phyloP scores from a whole-genome alignment of 768 basidiomycete species.

The Boletus subparvulus region DNA sequence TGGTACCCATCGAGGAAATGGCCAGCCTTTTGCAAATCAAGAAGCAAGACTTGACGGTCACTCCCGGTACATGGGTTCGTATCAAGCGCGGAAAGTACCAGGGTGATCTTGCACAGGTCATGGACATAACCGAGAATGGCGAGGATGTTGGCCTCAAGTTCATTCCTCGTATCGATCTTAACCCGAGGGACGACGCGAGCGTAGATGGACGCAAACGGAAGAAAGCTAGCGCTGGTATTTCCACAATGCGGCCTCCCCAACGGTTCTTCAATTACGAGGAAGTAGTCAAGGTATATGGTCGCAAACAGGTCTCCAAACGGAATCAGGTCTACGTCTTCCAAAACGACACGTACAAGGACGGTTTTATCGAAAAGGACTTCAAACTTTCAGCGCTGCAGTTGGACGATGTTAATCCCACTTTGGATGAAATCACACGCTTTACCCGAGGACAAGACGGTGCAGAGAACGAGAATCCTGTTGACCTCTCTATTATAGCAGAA shows the following conservation, averaged over 20 bases:
- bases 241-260: conserved; percentile 82
- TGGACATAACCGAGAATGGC: conserved; percentile 90
- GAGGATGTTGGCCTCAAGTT: conserved; percentile 93
- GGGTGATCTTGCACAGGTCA: conserved; percentile 92
- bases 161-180: conserved; percentile 96
- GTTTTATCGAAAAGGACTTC: conserved; percentile 96
- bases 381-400: conserved; percentile 71
- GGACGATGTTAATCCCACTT: conserved; percentile 91
- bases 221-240: conserved; percentile 49
- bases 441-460: conserved; percentile 70
- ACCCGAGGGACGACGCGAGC: conserved; percentile 76
- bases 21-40: conserved; percentile 93
- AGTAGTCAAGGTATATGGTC: conserved; percentile 80
- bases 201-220: conserved; percentile 77
- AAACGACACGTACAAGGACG: conserved; percentile 91
- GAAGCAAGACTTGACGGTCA: conserved; percentile 85
- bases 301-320: conserved; percentile 71
- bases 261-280: conserved; percentile 94
- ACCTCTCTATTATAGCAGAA: conserved; percentile 89
- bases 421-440: conserved; percentile 96
- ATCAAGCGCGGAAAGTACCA: conserved; percentile 91
- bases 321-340: conserved; percentile 82
- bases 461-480: conserved; percentile 67
- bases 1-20: conserved; percentile 98
- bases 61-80: conserved; percentile 91